Evolutionary conservation across 805 yeast species (phyloP).

Genomic region (Wickerhamiella cacticola): DNA sequence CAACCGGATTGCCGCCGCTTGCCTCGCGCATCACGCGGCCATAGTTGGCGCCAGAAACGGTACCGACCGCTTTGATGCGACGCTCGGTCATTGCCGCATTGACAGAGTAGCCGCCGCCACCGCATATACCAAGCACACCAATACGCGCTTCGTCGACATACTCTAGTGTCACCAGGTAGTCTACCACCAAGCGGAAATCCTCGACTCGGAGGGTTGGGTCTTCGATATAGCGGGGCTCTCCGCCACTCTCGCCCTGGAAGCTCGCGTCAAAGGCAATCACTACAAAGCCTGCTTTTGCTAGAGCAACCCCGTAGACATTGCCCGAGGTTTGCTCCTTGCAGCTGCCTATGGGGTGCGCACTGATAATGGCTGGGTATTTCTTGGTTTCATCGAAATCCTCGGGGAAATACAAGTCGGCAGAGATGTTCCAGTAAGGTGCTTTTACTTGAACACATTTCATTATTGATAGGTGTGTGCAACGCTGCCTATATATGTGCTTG

Average conservation of each 20-base stretch:
- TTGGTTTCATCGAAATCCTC: constrained; percentile 7
- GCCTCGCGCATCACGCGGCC: constrained; percentile 14
- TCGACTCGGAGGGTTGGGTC: constrained; percentile 14
- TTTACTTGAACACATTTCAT: background rate
- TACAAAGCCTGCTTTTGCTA: constrained; percentile 13
- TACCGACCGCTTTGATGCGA: constrained; percentile 13
- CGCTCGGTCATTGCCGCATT: constrained; percentile 15
- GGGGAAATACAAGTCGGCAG: constrained; percentile 12
- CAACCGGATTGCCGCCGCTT: too few relatives aligned
- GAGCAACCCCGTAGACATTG: constrained; percentile 12
- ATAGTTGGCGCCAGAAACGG: constrained; percentile 13
- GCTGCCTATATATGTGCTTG: too few relatives aligned
- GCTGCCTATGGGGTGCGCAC: constrained; percentile 14
- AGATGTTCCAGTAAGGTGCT: background rate
- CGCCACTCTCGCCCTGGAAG: constrained; percentile 17
- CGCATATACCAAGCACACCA: constrained; percentile 17
- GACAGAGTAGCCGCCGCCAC: constrained; percentile 16
- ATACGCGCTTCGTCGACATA: constrained; percentile 12
- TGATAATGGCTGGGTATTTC: constrained; percentile 13
- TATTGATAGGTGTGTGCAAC: too few relatives aligned
- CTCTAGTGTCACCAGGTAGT: constrained; percentile 8
- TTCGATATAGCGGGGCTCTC: constrained; percentile 16
- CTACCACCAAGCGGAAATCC: constrained; percentile 14
- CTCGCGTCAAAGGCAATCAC: constrained; percentile 16
- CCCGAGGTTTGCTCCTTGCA: constrained; percentile 18